A percentile compares a stretch with the other conserved stretches of the same genome.
Evolutionary conservation across 176 grass and related monocot species (phyloP).

Genomic region (Ensete glaucum): DNA sequence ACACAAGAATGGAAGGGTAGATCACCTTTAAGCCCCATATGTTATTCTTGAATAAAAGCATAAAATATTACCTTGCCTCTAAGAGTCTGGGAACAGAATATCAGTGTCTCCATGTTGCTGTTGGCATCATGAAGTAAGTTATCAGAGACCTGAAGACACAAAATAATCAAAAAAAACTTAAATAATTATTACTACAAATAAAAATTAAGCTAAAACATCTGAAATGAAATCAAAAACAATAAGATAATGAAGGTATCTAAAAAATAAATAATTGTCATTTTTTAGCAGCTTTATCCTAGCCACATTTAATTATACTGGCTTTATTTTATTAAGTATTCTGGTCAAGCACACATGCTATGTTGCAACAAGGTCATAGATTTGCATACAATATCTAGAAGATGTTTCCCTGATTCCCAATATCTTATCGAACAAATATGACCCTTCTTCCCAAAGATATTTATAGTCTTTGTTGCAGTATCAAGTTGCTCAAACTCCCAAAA

Average conservation of each 20-base stretch:
- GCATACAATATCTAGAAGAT: too few relatives aligned
- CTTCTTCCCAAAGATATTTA: background rate
- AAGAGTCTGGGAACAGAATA: conserved; percentile 98
- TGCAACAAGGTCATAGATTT: background rate
- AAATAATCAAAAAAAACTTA: conserved; percentile 10
- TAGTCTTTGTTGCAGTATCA: background rate
- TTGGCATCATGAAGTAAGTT: conserved; percentile 91
- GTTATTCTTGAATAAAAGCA: conserved; percentile 1
- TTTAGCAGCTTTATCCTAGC: background rate
- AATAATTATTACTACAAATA: background rate
- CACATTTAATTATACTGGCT: background rate
- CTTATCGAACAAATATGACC: background rate
- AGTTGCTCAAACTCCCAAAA: background rate
- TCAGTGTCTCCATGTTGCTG: conserved; percentile 91
- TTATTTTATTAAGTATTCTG: background rate
- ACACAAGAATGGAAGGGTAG: conserved; percentile 4
- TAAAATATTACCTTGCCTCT: conserved; percentile 75
- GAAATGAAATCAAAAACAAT: background rate
- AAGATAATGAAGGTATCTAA: background rate
- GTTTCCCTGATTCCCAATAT: too few relatives aligned
- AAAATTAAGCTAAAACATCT: background rate
- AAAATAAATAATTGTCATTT: background rate
- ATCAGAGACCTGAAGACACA: conserved; percentile 59
- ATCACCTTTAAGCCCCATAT: background rate
- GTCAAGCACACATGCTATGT: background rate